Evolutionary conservation across 495 filamentous ascomycete genomes (phyloP).

Genomic region (Parmelia sp.): DNA sequence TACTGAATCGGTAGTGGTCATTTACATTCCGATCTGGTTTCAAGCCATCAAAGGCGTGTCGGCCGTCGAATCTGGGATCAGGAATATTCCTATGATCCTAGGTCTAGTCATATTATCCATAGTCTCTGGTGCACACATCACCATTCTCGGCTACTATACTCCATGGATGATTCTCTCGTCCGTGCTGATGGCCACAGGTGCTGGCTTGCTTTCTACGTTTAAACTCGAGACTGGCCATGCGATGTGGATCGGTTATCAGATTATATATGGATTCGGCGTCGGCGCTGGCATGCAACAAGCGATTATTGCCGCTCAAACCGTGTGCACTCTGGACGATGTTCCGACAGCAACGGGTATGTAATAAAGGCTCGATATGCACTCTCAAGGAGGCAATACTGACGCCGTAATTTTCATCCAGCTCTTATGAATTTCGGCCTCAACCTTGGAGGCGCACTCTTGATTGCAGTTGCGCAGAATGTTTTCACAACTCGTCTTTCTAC

Average conservation of each 20-base stretch:
- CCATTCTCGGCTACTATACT: constrained; percentile 65
- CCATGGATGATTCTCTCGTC: constrained; percentile 62
- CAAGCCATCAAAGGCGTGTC: constrained; percentile 69
- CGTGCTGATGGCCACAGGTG: constrained; percentile 57
- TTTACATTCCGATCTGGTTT: constrained; percentile 80
- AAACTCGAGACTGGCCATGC: constrained; percentile 44
- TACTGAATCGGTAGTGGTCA: constrained; percentile 18
- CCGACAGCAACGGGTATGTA: constrained; percentile 50
- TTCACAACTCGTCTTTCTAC: constrained; percentile 64
- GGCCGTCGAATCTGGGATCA: constrained; percentile 67
- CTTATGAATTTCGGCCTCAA: constrained; percentile 65
- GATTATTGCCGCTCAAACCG: constrained; percentile 63
- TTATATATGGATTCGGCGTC: constrained; percentile 61
- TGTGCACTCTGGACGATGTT: constrained; percentile 54
- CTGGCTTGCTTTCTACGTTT: constrained; percentile 63
- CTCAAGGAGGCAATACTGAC: background rate
- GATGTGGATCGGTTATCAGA: constrained; percentile 75
- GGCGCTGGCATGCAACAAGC: constrained; percentile 64
- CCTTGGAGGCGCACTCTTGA: constrained; percentile 66
- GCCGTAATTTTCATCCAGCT: background rate
- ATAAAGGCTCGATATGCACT: constrained; percentile 25
- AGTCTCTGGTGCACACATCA: constrained; percentile 53
- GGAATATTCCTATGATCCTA: constrained; percentile 70
- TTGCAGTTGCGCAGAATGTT: constrained; percentile 69
- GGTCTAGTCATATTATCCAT: constrained; percentile 55